Conservation (phyloP, 768 basidiomycete genomes). For the Auricularia sp. region DNA sequence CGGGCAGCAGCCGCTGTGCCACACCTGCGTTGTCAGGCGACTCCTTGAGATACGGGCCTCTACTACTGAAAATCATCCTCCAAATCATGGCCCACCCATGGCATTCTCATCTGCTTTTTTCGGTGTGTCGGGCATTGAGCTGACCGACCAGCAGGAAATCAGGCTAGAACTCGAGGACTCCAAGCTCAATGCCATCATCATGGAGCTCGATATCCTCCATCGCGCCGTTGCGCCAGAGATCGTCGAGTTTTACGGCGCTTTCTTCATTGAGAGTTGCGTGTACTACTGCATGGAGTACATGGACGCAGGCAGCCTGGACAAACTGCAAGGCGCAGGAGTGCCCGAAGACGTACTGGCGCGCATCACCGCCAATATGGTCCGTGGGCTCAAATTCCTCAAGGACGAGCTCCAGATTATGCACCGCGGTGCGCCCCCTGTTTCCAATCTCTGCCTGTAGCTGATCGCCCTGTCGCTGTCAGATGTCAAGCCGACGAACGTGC, state of each 20-base stretch:
- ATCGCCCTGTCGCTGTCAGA: slow-evolving; percentile 31
- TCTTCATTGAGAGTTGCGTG: slow-evolving; percentile 99
- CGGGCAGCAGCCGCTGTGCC: too few species aligned
- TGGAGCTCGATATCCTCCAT: slow-evolving; percentile 97
- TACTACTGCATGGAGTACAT: slow-evolving; percentile 99
- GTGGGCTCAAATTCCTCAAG: slow-evolving; percentile 89
- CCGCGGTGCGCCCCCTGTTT: slow-evolving; percentile 22
- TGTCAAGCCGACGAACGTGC: slow-evolving; percentile 90
- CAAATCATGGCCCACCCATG: too few species aligned
- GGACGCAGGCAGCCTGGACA: slow-evolving; percentile 96
- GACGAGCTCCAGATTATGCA: slow-evolving; percentile 86
- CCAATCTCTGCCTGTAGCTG: slow-evolving; percentile 20
- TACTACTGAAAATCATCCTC: too few species aligned
- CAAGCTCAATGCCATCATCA: slow-evolving; percentile 91
- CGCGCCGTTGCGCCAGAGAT: slow-evolving; percentile 85
- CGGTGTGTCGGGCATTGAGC: neutral
- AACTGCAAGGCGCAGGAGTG: slow-evolving; percentile 49
- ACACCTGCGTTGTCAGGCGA: too few species aligned
- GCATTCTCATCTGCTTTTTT: too few species aligned
- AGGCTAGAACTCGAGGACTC: slow-evolving; percentile 89
- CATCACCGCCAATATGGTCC: slow-evolving; percentile 73
- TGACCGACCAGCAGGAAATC: slow-evolving; percentile 63
- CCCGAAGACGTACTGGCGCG: slow-evolving; percentile 73
- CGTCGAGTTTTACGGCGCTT: slow-evolving; percentile 97
- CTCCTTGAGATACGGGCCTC: too few species aligned